Evolutionary conservation across 2,329 filamentous ascomycete species (phyloP).

Genomic region (Triangularia setosa): DNA sequence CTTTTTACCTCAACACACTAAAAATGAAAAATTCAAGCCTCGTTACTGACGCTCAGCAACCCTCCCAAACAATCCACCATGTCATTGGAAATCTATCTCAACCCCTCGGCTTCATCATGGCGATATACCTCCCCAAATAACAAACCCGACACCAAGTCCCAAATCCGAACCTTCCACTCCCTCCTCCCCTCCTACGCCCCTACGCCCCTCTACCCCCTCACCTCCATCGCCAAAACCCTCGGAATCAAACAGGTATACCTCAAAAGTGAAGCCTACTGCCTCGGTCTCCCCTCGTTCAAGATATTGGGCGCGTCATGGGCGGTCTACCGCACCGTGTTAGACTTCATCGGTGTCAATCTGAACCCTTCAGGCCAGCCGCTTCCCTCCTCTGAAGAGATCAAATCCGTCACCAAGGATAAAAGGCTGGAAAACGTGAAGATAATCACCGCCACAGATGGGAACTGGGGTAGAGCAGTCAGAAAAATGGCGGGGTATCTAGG

Average conservation of each 20-base stretch:
- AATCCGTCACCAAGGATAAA: conserved; percentile 37
- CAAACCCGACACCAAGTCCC: not conserved
- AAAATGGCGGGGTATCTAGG: conserved; percentile 60
- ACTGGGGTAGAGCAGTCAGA: conserved; percentile 70
- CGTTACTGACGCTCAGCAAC: no score
- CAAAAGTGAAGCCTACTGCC: conserved; percentile 67
- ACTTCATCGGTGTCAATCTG: conserved; percentile 32
- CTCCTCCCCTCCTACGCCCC: conserved; percentile 52
- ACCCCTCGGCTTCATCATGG: not conserved
- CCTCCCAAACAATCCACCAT: not conserved
- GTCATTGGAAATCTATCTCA: not conserved
- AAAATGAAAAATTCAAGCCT: no score
- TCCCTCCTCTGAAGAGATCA: not conserved
- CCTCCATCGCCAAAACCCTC: conserved; percentile 52
- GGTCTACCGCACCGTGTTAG: conserved; percentile 53
- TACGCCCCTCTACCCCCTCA: conserved; percentile 52
- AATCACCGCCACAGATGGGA: conserved; percentile 69
- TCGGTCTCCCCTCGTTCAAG: conserved; percentile 73
- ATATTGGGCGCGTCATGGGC: conserved; percentile 77
- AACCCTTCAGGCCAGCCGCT: not conserved
- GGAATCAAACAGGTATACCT: conserved; percentile 56
- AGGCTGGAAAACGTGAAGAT: conserved; percentile 37
- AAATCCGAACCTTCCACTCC: conserved; percentile 47
- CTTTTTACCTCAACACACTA: no score
- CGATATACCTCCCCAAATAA: not conserved